Evolutionary conservation across 257 asterid species (phyloP).

Genomic region (Schizonepeta tenuifolia): DNA sequence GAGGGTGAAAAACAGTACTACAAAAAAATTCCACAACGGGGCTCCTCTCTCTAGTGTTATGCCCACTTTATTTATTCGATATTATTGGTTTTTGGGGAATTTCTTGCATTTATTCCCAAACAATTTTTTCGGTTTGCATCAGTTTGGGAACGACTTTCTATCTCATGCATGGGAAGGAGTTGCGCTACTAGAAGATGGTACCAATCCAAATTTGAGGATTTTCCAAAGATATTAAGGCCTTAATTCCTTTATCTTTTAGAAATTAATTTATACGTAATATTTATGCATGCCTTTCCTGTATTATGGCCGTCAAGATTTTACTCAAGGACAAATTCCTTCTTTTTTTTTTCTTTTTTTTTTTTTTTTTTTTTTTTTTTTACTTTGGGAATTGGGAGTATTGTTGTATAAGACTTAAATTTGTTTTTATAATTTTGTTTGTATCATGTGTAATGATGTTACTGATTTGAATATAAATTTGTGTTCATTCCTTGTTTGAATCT

Average conservation of each 20-base stretch:
- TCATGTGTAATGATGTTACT: too few species aligned
- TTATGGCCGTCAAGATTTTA: too few species aligned
- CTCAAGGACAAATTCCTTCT: too few species aligned
- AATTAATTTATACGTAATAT: too few species aligned
- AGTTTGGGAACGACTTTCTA: conserved; percentile 44
- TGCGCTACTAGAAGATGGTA: conserved; percentile 72
- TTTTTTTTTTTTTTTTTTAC: too few species aligned
- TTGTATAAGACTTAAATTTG: too few species aligned
- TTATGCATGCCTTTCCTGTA: too few species aligned
- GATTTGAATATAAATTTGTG: too few species aligned
- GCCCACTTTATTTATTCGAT: conserved; percentile 72
- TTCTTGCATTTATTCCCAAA: conserved; percentile 62
- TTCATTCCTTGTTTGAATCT: too few species aligned
- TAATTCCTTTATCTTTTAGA: conserved; percentile 72
- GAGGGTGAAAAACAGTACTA: conserved; percentile 54
- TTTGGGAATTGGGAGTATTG: too few species aligned
- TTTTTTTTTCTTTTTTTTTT: too few species aligned
- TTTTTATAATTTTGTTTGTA: too few species aligned
- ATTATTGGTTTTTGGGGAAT: conserved; percentile 61
- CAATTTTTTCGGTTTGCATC: conserved; percentile 41
- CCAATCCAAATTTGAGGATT: conserved; percentile 64
- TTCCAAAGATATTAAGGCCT: conserved; percentile 55
- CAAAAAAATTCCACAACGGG: conserved; percentile 64
- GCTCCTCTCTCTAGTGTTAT: conserved; percentile 53
- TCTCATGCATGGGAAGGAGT: conserved; percentile 68